Base-by-base conservation (phyloP, 306 rosid genomes). In the Echinosophora koreensis region DNA sequence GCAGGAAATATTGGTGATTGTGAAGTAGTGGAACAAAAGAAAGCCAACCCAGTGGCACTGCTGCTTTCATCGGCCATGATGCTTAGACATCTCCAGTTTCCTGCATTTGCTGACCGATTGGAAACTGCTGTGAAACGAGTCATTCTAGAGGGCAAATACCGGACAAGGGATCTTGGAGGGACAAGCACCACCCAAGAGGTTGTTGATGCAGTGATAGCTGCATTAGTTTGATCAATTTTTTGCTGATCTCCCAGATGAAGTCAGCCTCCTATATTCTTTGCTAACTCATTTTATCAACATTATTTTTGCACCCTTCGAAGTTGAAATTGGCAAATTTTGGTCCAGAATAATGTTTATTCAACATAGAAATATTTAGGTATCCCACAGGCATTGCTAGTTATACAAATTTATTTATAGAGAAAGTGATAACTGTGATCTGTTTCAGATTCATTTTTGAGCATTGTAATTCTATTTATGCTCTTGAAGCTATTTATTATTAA, bases 51-150 rank as follows among this genome's bases (percentile, higher is more conserved):
- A 1, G 98, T 89, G 38, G 98, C 98, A 32, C 81, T 95, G 80
- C 93, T 95, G 44, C 91, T 95, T 47, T 92, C 97, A 2, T 95
- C 97, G 0, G 93, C 98, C 81, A 95, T 95, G 97, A 92, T 92
- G 98, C 91, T 92, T 51, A 88, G 98, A 73, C 98, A 95, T 87
- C 93, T 95, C 13, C 97, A 88, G 81, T 95, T 92, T 76, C 98
- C 97, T 37, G 88, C 96, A 55, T 92, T 94, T 78, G 93, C 98
- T 28, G 97, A 94, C 76, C 90, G 92, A 57, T 82, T 94, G 59
- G 98, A 94, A 74, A 88, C 83, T 60, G 97, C 98, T 0, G 97
- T 94, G 63, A 77, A 90, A 52, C 84, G 73, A 37, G 98, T 94
- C 18, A 90, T 94, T 60, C 44, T 22, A 6, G 97, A 90, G 66